Evolutionary conservation across 805 yeast genomes (phyloP).

Genomic region (Diddensiella santjacobensis): DNA sequence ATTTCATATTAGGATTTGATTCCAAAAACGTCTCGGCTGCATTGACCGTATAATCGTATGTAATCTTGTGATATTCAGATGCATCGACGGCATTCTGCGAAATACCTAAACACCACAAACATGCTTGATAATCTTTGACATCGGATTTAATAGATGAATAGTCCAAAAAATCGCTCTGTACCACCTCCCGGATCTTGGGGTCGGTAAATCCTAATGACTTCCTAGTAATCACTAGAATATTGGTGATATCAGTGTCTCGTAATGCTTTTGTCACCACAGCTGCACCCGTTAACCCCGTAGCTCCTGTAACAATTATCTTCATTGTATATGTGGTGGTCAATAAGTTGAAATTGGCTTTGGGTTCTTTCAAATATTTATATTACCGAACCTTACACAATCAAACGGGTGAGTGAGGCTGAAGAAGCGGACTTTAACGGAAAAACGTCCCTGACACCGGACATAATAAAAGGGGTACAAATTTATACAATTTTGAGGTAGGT

Average conservation of each 20-base stretch:
- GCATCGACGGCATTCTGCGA: slow-evolving; percentile 7
- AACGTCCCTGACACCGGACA: too few relatives aligned
- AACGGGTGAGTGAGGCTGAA: too few relatives aligned
- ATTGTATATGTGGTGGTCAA: too few relatives aligned
- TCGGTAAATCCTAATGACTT: slow-evolving; percentile 4
- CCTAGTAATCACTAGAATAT: slow-evolving; percentile 11
- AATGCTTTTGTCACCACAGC: neutral
- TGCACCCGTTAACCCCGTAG: neutral
- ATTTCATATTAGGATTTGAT: slow-evolving; percentile 10
- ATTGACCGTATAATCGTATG: slow-evolving; percentile 10
- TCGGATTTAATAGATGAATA: neutral
- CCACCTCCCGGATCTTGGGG: slow-evolving; percentile 10
- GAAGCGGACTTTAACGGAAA: too few relatives aligned
- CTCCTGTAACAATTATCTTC: neutral
- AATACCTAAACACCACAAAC: slow-evolving; percentile 12
- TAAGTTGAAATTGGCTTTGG: too few relatives aligned
- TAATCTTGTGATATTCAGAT: slow-evolving; percentile 7
- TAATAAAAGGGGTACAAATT: too few relatives aligned
- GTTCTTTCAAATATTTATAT: too few relatives aligned
- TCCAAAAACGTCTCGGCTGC: slow-evolving; percentile 6
- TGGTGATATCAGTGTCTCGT: slow-evolving; percentile 3
- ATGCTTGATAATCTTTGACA: slow-evolving; percentile 5
- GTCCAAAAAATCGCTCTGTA: neutral
- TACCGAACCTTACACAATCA: too few relatives aligned
- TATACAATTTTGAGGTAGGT: too few relatives aligned